These are phyloP conservation scores for Trematosphaeria pertusa DNA, from an alignment of 2,329 filamentous ascomycete genomes.

Conservation along the genomic window DNA sequence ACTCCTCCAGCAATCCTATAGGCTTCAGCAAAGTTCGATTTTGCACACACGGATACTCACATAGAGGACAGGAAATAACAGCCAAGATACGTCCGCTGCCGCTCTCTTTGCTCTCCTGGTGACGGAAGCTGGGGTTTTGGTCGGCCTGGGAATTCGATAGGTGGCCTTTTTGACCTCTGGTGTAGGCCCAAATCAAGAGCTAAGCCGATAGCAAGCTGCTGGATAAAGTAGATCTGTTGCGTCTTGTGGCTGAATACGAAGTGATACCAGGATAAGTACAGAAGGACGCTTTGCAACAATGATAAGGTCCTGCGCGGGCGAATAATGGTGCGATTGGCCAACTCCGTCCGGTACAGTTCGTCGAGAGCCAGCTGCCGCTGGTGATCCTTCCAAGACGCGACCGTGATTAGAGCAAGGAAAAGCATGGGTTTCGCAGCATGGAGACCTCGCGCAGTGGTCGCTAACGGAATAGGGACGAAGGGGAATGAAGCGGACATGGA, in stretches of 20 bases:
- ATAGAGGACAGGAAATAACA: conserved; percentile 44
- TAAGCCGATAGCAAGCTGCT: conserved; percentile 39
- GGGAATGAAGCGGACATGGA: conserved; percentile 38
- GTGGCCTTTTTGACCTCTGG: conserved; percentile 20
- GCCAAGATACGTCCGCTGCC: conserved; percentile 40
- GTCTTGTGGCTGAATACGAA: conserved; percentile 46
- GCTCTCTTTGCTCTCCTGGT: conserved; percentile 29
- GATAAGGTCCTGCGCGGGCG: conserved; percentile 34
- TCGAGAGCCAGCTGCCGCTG: conserved; percentile 36
- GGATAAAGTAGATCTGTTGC: conserved; percentile 40
- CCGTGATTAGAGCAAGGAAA: conserved; percentile 38
- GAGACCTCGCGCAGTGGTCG: conserved; percentile 24
- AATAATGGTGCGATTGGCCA: conserved; percentile 44
- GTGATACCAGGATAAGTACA: conserved; percentile 46
- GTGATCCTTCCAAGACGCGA: conserved; percentile 37
- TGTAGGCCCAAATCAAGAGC: conserved; percentile 42
- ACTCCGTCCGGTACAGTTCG: conserved; percentile 32
- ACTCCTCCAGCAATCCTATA: conserved; percentile 36
- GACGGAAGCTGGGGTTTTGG: conserved; percentile 20
- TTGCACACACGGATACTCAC: conserved; percentile 18
- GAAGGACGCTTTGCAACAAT: conserved; percentile 41
- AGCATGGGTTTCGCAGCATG: conserved; percentile 38
- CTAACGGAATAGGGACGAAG: conserved; percentile 34
- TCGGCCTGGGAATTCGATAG: conserved; percentile 20
- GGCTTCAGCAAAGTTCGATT: not conserved